Base-by-base conservation (phyloP, 1,284 basidiomycete genomes). In the Cryptococcus sp. region DNA sequence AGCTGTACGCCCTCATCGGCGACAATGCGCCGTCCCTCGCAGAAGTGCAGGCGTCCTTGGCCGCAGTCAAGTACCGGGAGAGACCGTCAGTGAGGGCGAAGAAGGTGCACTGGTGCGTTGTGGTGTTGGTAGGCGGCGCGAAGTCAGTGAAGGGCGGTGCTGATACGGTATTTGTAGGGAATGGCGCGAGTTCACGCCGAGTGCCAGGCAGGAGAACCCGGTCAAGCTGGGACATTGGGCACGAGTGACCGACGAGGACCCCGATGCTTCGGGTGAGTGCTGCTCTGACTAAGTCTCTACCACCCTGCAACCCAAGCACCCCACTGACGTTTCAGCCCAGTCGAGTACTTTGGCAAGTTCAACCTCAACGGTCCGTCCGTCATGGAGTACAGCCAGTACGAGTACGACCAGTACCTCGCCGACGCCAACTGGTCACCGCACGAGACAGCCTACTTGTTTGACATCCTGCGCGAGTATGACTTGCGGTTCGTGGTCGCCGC, bases 371-470 rank as follows among this genome's bases (percentile, higher is more conserved):
- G 69, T 4, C 81, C 86, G 0, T 82, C 83, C 9, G 77, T 84
- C 1, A 91, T 89, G 79, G 82, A 83, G 46, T 99, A 97, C 77
- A 87, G 91, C 12, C 85, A 88, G 67, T 90, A 93, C 59, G 96
- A 98, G 79, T 99, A 98, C 73, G 84, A 84, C 11, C 82, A 83
- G 37, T 82, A 87, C 61, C 80, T 98, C 2, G 51, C 64, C 86
- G 93, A 98, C 72, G 80, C 80, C 16, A 86, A 88, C 57, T 98
- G 96, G 96, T 85, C 90, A 0, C 88, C 88, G 64, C 91, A 94
- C 67, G 94, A 98, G 79, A 98, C 96, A 0, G 88, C 92, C 70
- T 93, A 98, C 70, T 82, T 99, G 0, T 95, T 98, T 77, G 79
- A 81, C 6, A 77, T 97, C 15, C 86, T 89, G 18, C 81, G 84